phyloP scores from a whole-genome alignment of 306 rosid species.

The Alnus glutinosa region DNA sequence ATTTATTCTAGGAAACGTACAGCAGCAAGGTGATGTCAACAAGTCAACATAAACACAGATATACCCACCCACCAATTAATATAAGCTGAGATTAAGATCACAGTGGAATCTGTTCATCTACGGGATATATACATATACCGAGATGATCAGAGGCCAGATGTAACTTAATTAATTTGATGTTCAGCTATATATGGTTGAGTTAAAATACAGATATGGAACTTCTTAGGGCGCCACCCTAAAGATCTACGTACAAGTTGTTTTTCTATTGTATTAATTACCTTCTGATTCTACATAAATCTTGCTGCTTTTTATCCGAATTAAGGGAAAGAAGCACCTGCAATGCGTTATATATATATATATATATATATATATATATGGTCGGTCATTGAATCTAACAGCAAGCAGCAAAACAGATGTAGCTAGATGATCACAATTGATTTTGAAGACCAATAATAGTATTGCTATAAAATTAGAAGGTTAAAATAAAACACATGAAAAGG shows the following conservation, averaged over 20 bases:
- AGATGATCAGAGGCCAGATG: too few relatives aligned
- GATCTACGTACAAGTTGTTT: neutral
- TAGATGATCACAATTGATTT: neutral
- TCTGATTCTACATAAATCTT: neutral
- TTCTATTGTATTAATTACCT: too few relatives aligned
- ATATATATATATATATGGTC: neutral
- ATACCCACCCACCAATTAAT: too few relatives aligned
- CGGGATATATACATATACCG: neutral
- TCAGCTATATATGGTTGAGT: neutral
- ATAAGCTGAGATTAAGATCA: neutral
- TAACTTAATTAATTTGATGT: neutral
- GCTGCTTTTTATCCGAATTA: neutral
- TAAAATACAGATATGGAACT: too few relatives aligned
- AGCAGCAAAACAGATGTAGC: neutral
- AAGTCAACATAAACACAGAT: neutral
- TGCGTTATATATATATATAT: neutral
- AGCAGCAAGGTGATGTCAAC: neutral
- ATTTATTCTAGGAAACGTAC: neutral
- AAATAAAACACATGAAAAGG: conserved; percentile 3
- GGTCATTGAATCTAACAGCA: neutral
- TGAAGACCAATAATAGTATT: neutral
- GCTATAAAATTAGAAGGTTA: conserved; percentile 6
- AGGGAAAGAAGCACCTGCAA: neutral
- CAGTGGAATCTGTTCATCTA: neutral
- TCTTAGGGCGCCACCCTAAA: too few relatives aligned